These are phyloP conservation scores for Quercus tomentella DNA, from an alignment of 331 rosid genomes.

Conservation along the genomic window DNA sequence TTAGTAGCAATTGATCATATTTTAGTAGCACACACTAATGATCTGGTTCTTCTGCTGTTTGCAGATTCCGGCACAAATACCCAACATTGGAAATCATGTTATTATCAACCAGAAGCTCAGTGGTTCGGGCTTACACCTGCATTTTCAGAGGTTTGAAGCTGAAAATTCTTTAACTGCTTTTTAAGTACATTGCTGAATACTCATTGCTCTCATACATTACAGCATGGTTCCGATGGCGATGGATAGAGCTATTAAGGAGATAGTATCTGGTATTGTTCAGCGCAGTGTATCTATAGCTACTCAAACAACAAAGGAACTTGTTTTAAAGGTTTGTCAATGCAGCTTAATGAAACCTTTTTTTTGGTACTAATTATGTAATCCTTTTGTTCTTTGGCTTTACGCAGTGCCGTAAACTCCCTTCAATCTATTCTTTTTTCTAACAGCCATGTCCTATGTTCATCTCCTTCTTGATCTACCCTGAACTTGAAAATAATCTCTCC, in stretches of 20 bases:
- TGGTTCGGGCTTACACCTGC: slow-evolving; percentile 67
- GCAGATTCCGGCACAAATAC: slow-evolving; percentile 71
- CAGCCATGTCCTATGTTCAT: not conserved
- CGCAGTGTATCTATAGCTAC: slow-evolving; percentile 98
- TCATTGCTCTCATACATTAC: slow-evolving; percentile 19
- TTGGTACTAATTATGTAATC: not conserved
- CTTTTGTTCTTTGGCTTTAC: not conserved
- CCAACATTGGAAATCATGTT: slow-evolving; percentile 80
- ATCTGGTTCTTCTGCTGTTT: slow-evolving; percentile 19
- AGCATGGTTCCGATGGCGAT: slow-evolving; percentile 89
- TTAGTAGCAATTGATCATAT: not conserved
- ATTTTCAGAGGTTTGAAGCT: slow-evolving; percentile 79
- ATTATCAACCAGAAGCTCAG: slow-evolving; percentile 79
- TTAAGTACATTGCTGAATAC: not conserved
- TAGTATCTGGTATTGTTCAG: slow-evolving; percentile 80
- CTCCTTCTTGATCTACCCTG: not conserved
- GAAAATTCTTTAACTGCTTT: slow-evolving; percentile 6
- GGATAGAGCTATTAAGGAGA: slow-evolving; percentile 96
- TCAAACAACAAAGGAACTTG: slow-evolving; percentile 97
- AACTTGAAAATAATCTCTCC: not conserved
- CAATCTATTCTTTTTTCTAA: not conserved
- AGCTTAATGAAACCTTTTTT: slow-evolving; percentile 5
- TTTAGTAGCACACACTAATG: not conserved
- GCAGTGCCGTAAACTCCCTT: not conserved
- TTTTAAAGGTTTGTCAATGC: slow-evolving; percentile 66